Evolutionary conservation across 495 filamentous ascomycete genomes (phyloP).

Genomic region (Trichoderma reesei): DNA sequence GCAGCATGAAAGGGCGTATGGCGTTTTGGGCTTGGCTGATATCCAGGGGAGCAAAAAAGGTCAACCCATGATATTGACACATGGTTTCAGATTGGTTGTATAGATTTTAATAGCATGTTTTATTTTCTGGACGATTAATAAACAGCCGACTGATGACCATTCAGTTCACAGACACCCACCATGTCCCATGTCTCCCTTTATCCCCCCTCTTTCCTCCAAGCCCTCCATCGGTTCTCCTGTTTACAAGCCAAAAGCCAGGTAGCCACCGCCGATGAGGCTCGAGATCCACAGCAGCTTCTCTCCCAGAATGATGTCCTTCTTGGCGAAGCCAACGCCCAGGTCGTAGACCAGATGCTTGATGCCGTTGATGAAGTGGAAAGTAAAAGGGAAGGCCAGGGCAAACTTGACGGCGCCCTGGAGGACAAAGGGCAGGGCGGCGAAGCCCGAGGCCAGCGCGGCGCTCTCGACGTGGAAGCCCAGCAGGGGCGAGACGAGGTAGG

Average conservation of each 20-base stretch:
- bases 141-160: background rate
- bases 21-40: constrained; percentile 11
- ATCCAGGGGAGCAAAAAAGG: background rate
- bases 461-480: constrained; percentile 81
- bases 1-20: constrained; percentile 7
- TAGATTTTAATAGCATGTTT: background rate
- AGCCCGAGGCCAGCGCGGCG: constrained; percentile 64
- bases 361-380: constrained; percentile 79
- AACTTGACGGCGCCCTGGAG: constrained; percentile 68
- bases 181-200: background rate
- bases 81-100: constrained; percentile 1
- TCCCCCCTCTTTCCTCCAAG: background rate
- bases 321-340: constrained; percentile 55
- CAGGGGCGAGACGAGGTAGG: constrained; percentile 74
- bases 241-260: constrained; percentile 40
- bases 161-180: background rate
- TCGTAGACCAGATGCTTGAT: constrained; percentile 88
- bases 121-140: background rate
- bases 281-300: constrained; percentile 68
- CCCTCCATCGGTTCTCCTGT: background rate
- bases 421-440: constrained; percentile 59
- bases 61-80: background rate
- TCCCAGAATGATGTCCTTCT: constrained; percentile 59
- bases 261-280: constrained; percentile 51
- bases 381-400: constrained; percentile 68